Evolutionary conservation across 768 basidiomycete species (phyloP).

Genomic region (Tylopilus balloui): DNA sequence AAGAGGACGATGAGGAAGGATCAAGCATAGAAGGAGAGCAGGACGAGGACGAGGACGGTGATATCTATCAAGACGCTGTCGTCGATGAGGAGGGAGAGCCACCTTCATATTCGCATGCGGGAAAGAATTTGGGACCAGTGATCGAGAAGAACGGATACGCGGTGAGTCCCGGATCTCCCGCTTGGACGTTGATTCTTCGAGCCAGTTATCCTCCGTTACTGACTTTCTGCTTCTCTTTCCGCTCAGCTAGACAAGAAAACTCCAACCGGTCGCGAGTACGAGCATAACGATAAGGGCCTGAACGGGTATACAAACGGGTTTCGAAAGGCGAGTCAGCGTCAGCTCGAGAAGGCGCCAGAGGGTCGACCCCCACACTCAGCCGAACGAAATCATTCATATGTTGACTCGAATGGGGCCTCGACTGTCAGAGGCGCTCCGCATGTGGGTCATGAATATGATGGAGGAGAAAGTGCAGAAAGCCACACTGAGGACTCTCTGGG

Average conservation of each 20-base stretch:
- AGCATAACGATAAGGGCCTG: not conserved
- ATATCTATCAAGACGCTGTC: slow-evolving; percentile 38
- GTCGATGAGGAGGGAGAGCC: slow-evolving; percentile 45
- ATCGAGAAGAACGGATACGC: slow-evolving; percentile 53
- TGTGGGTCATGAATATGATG: slow-evolving; percentile 10
- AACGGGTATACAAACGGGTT: slow-evolving; percentile 16
- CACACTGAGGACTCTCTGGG: slow-evolving; percentile 5
- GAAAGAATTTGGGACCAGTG: slow-evolving; percentile 39
- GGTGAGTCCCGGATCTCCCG: slow-evolving; percentile 39
- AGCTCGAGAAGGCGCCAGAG: slow-evolving; percentile 72
- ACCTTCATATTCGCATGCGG: slow-evolving; percentile 56
- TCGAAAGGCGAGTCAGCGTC: slow-evolving; percentile 52
- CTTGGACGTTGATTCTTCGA: not conserved
- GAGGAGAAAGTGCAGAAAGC: slow-evolving; percentile 1
- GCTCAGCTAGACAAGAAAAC: slow-evolving; percentile 45
- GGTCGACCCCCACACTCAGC: slow-evolving; percentile 38
- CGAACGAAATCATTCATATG: not conserved
- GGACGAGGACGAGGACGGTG: slow-evolving; percentile 50
- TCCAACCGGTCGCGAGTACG: slow-evolving; percentile 13
- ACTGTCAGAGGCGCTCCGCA: slow-evolving; percentile 8
- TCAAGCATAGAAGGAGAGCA: slow-evolving; percentile 44
- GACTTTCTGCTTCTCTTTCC: slow-evolving; percentile 6
- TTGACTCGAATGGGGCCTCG: slow-evolving; percentile 7
- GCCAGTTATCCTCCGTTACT: not conserved
- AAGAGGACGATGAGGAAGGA: slow-evolving; percentile 52